Base-by-base conservation (phyloP, 2,329 filamentous ascomycete species). In the Aspergillus neotritici region DNA sequence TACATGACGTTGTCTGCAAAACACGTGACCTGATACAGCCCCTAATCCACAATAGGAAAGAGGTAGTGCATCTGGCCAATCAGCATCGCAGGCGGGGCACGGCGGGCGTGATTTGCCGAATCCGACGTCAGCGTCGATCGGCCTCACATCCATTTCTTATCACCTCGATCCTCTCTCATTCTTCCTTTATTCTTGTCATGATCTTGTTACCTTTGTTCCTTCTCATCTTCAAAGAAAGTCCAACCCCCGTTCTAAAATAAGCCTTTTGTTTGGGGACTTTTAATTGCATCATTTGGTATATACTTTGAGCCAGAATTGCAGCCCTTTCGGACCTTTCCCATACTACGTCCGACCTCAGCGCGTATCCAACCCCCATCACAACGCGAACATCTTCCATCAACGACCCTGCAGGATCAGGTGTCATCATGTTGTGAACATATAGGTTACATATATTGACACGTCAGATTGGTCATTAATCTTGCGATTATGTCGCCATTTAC, bases 401-500 rank as follows among this genome's bases (percentile, higher is more conserved):
- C 21, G 21, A 2, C 21, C 21, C 21, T 25, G 21, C 21, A 25
- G 21, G 21, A 25, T 25, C 21, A 43, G 32, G 11, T 14, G 17
- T 41, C 41, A 44, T 14, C 12, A 44, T 47, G 44, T 31, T 40
- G 30, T 44, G 37, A 47, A 15, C 25, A 16, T 32, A 14, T 17
- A 13, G 13, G n/a, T 31, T 34, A 15, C 14, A 35, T 11, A 39
- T 9, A 21, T 40, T 48, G 40, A 37, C 21, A 43, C 38, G 42
- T 48, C 28, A 40, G 29, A 28, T 10, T 41, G 35, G 32, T 25
- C 12, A 12, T n/a, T 38, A 37, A 21, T 37, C 42, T 47, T 40
- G 31, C 49, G 31, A 53, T 48, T 15, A 54, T 53, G 54, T 48
- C 52, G 40, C 45, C 52, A 29, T 55, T 52, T n/a, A 52, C 38